Conservation (phyloP, 495 filamentous ascomycete species). For the Aspergillus sclerotioniger region DNA sequence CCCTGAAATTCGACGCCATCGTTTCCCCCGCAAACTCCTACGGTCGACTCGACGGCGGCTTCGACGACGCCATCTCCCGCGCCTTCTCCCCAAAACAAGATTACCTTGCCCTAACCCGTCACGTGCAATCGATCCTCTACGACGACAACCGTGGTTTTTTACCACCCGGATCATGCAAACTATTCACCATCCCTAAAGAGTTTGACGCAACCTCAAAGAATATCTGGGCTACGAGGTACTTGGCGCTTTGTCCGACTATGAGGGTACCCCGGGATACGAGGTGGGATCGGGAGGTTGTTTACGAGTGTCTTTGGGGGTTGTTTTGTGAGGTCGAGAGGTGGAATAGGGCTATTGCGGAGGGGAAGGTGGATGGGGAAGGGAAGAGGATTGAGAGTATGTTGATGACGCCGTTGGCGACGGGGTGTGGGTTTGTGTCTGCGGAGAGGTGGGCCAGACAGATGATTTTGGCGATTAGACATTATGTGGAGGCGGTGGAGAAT, state of each 20-base stretch:
- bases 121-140: constrained; percentile 42
- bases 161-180: constrained; percentile 47
- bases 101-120: constrained; percentile 45
- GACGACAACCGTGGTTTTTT: constrained; percentile 47
- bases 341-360: constrained; percentile 28
- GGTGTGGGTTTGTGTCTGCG: constrained; percentile 41
- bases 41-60: constrained; percentile 50
- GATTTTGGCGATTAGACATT: constrained; percentile 50
- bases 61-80: constrained; percentile 52
- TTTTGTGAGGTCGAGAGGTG: constrained; percentile 44
- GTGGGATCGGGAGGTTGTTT: constrained; percentile 55
- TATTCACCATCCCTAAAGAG: constrained; percentile 38
- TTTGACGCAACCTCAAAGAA: constrained; percentile 23
- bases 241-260: constrained; percentile 55
- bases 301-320: constrained; percentile 53
- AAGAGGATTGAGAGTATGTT: constrained; percentile 39
- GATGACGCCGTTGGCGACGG: constrained; percentile 50
- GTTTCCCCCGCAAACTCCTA: constrained; percentile 56
- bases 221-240: constrained; percentile 36
- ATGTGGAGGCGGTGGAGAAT: constrained; percentile 37
- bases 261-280: constrained; percentile 32
- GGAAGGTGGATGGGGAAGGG: constrained; percentile 6
- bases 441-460: constrained; percentile 49
- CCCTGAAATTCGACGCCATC: constrained; percentile 41
- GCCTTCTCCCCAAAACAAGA: constrained; percentile 40